Base-by-base conservation (phyloP, 2,329 filamentous ascomycete species). In the Exophiala mesophila region DNA sequence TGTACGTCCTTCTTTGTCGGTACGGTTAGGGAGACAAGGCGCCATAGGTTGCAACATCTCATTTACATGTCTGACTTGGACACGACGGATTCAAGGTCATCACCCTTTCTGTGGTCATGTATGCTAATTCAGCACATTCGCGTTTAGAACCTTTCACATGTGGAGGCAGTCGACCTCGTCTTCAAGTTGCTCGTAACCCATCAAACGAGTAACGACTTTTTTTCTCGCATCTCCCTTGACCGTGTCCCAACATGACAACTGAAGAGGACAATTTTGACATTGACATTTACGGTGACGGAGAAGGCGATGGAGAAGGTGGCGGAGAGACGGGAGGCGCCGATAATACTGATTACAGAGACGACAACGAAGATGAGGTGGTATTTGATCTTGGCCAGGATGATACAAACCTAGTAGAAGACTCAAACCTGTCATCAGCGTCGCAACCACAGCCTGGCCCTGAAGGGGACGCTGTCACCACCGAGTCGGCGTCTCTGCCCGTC, bases 261-360 rank as follows among this genome's bases (percentile, higher is more conserved):
- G 78, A 81, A 61, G 78, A 82, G 64, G 78, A 82, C 63, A 80
- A 80, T 59, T 82, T 82, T 70, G 78, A 83, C 56, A 81, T 83
- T 69, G 79, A 83, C 62, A 80, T 83, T 65, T 82, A 82, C 59
- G 78, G 78, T 51, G 78, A 82, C 57, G 68, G 67, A 45, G 69
- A 65, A 52, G 59, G 58, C 9, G 48, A 51, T 36, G 59, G 59
- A 5, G 48, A 47, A 37, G 63, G 67, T 52, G 65, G 52, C 16
- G 42, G 36, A 26, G 24, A 8, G 8, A 28, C 24, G 36, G n/a
- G n/a, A n/a, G 31, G 20, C 17, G 32, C 7, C 20, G 10, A 37
- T 28, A 13, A 45, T 29, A 17, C 28, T 28, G 6, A 42, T 42
- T 32, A 39, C 32, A 15, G 37, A 28, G 21, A 41, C 12, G 21